Base-by-base conservation (phyloP, 768 basidiomycete genomes). In the Trametes maxima region DNA sequence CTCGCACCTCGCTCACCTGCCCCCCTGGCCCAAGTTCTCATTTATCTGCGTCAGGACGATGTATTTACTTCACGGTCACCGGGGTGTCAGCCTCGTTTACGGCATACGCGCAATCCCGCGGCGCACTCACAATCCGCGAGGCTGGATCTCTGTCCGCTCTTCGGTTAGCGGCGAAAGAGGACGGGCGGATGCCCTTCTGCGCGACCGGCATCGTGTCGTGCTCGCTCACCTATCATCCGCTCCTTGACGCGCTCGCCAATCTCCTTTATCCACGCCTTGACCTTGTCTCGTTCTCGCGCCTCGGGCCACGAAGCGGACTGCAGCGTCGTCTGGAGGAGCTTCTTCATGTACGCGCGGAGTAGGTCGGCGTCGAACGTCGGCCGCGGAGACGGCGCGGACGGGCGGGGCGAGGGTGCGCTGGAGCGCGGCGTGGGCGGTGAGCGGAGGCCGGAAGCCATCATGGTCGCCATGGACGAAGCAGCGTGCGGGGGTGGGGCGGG, bases 211-310 rank as follows among this genome's bases (percentile, higher is more conserved):
- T n/a, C n/a, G n/a, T n/a, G n/a, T n/a, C n/a, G 44, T 28, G 19
- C 10, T 10, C n/a, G 60, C 78, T 58, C 59, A 79, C 78, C 77
- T 54, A 91, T 67, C 90, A 93, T 93, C 68, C 92, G 79, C 72
- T 92, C 88, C 74, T 92, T 94, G 45, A 94, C 84, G 48, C 92
- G 82, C 68, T 90, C 89, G 19, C 89, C 85, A 59, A 94, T 88
- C 69, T 94, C 90, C 73, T 87, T 90, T 72, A 90, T 92, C 87
- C 89, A 90, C 5, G 74, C 79, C 72, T 84, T 88, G 17, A 88
- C 82, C 59, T 81, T 82, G 36, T 92, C 89, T 24, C 83, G 80
- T 55, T 94, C 90, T 66, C 84, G 85, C 49, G 79, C 70, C 45
- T 86, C 84, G 35, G 86, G 82, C 92, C 91, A 94, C 11, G 81